phyloP scores from a whole-genome alignment of 768 basidiomycete genomes.

The Leccinum ochraceum region DNA sequence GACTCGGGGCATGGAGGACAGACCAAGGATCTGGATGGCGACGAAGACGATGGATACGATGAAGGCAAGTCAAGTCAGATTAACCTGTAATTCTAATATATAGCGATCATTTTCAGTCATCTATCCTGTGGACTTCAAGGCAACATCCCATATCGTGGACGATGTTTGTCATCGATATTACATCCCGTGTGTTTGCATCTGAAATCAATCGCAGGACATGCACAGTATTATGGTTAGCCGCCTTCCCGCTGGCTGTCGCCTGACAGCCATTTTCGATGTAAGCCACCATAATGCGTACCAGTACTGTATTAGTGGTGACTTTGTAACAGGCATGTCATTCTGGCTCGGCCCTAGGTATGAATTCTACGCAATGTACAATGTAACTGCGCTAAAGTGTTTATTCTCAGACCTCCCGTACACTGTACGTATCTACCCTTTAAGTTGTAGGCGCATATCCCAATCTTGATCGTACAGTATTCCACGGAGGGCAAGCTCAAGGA shows the following conservation, averaged over 20 bases:
- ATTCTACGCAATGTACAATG: background rate
- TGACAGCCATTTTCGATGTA: slow-evolving; percentile 83
- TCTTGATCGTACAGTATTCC: slow-evolving; percentile 60
- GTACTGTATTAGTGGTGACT: background rate
- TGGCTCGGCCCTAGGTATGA: slow-evolving; percentile 78
- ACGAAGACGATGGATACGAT: slow-evolving; percentile 83
- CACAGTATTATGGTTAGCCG: slow-evolving; percentile 79
- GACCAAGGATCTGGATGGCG: slow-evolving; percentile 78
- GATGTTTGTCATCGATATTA: slow-evolving; percentile 57
- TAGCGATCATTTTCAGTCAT: slow-evolving; percentile 53
- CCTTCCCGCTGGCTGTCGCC: slow-evolving; percentile 82
- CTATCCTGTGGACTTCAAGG: slow-evolving; percentile 76
- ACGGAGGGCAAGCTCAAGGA: slow-evolving; percentile 96
- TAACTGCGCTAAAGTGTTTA: background rate
- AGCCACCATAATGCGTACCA: slow-evolving; percentile 25
- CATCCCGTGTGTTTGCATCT: slow-evolving; percentile 2
- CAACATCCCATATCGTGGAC: slow-evolving; percentile 79
- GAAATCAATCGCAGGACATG: slow-evolving; percentile 48
- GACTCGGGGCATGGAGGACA: slow-evolving; percentile 96
- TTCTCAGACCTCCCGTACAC: slow-evolving; percentile 65
- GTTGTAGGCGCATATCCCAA: background rate
- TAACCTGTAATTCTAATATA: slow-evolving; percentile 2
- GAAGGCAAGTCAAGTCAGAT: slow-evolving; percentile 49
- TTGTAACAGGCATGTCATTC: slow-evolving; percentile 76
- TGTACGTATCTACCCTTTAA: slow-evolving; percentile 37